These are phyloP conservation scores for Hibiscus trionum DNA, from an alignment of 345 rosid genomes.

Conservation along the genomic window DNA sequence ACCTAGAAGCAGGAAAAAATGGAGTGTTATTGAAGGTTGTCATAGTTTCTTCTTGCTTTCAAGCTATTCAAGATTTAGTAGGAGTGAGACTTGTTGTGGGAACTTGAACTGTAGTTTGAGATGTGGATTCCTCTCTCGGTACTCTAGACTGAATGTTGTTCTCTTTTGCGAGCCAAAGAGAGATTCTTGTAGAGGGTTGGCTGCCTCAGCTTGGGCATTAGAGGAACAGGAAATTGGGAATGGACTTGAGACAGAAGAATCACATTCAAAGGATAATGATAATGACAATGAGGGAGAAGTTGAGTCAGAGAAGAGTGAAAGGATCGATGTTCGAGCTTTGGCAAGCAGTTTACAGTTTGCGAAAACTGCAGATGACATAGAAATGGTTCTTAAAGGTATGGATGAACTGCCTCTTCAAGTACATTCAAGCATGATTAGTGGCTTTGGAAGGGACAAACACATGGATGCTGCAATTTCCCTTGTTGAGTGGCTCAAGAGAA, in stretches of 20 bases:
- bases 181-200: conserved; percentile 21
- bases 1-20: conserved; percentile 23
- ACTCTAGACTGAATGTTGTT: conserved; percentile 21
- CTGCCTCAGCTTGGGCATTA: conserved; percentile 46
- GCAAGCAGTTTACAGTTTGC: conserved; percentile 48
- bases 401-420: conserved; percentile 63
- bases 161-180: conserved; percentile 27
- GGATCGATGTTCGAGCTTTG: conserved; percentile 50
- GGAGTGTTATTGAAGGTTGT: conserved; percentile 20
- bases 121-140: conserved; percentile 20
- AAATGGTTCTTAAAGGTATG: conserved; percentile 57
- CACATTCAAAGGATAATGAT: conserved; percentile 16
- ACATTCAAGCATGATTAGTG: conserved; percentile 55
- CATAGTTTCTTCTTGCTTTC: conserved; percentile 30
- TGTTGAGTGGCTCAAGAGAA: conserved; percentile 76
- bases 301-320: conserved; percentile 20
- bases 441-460: conserved; percentile 59
- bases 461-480: conserved; percentile 61
- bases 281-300: conserved; percentile 12
- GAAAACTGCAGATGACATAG: conserved; percentile 66
- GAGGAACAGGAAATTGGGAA: conserved; percentile 46
- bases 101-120: conserved; percentile 20
- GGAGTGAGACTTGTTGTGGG: conserved; percentile 17
- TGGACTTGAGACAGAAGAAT: conserved; percentile 28
- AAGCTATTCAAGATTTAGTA: conserved; percentile 16